Conservation (phyloP, 2,329 filamentous ascomycete species). For the Lanzia echinophila region DNA sequence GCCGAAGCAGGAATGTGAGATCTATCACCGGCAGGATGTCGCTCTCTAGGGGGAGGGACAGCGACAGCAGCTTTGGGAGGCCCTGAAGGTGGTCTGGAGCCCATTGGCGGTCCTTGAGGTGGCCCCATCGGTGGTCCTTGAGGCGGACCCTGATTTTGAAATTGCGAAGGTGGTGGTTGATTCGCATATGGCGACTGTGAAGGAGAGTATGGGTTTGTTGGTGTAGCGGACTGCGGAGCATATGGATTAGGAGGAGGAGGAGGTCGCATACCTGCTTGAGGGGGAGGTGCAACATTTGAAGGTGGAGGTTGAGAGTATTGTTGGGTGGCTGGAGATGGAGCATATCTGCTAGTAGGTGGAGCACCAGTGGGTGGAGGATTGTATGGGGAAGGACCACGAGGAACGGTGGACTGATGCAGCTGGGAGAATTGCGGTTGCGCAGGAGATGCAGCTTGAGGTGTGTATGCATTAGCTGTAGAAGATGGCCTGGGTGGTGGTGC, state of each 20-base stretch:
- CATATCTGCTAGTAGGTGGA: slow-evolving; percentile 70
- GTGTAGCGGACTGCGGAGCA: slow-evolving; percentile 34
- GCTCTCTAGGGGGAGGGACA: slow-evolving; percentile 48
- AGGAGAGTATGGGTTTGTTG: slow-evolving; percentile 55
- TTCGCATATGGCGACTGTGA: slow-evolving; percentile 48
- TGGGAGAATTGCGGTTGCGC: slow-evolving; percentile 32
- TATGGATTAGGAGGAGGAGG: slow-evolving; percentile 44
- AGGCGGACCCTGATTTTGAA: slow-evolving; percentile 35
- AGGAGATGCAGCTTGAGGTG: slow-evolving; percentile 48
- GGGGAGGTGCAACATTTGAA: slow-evolving; percentile 35
- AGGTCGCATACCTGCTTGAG: slow-evolving; percentile 35
- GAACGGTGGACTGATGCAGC: slow-evolving; percentile 49
- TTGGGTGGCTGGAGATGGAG: slow-evolving; percentile 57
- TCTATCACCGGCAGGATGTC: slow-evolving; percentile 77
- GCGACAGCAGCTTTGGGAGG: slow-evolving; percentile 8
- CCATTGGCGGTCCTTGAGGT: slow-evolving; percentile 31
- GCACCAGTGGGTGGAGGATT: slow-evolving; percentile 66
- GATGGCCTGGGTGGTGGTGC: slow-evolving; percentile 44
- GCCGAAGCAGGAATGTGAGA: slow-evolving; percentile 78
- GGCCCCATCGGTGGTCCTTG: slow-evolving; percentile 38
- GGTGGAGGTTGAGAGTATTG: slow-evolving; percentile 40
- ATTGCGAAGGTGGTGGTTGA: slow-evolving; percentile 35
- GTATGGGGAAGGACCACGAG: slow-evolving; percentile 78
- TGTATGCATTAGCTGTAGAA: slow-evolving; percentile 57
- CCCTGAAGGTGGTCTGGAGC: slow-evolving; percentile 40